Conservation (phyloP, 176 grass and related monocot genomes). For the Hsuehochloa calcarea region DNA sequence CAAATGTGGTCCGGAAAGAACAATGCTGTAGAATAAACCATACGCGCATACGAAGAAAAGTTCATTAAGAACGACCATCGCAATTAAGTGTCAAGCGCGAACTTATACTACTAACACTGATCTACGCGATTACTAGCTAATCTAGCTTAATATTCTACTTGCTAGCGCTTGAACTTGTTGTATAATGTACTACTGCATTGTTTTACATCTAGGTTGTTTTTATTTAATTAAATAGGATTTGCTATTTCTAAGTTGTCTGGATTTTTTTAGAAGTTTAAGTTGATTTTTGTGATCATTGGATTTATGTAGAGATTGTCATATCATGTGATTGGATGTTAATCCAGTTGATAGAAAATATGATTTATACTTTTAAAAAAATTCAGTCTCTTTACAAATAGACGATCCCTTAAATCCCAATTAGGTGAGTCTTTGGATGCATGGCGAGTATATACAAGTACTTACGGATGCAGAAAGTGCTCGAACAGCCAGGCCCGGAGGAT, state of each 20-base stretch:
- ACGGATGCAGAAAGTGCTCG: slow-evolving; percentile 96
- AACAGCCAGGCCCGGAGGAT: slow-evolving; percentile 91
- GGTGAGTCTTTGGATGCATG: not conserved
- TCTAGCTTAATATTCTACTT: not conserved
- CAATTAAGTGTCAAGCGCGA: not conserved
- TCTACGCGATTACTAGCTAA: not conserved
- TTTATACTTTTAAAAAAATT: too few species aligned
- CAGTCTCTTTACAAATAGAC: too few species aligned
- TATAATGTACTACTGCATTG: not conserved
- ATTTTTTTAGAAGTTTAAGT: too few species aligned
- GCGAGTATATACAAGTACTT: not conserved
- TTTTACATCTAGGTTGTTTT: not conserved
- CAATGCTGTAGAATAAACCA: slow-evolving; percentile 21
- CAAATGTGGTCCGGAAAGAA: slow-evolving; percentile 37
- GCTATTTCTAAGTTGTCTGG: too few species aligned
- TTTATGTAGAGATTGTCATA: too few species aligned
- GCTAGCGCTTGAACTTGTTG: not conserved
- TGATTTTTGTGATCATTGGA: too few species aligned
- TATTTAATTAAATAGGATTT: not conserved
- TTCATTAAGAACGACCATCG: not conserved
- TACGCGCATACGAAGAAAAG: not conserved
- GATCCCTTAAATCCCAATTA: too few species aligned
- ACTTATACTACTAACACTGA: not conserved
- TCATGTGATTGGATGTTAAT: too few species aligned
- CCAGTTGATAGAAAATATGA: too few species aligned